Conservation (phyloP, 768 basidiomycete genomes). For the Clitopilus passeckerianus region DNA sequence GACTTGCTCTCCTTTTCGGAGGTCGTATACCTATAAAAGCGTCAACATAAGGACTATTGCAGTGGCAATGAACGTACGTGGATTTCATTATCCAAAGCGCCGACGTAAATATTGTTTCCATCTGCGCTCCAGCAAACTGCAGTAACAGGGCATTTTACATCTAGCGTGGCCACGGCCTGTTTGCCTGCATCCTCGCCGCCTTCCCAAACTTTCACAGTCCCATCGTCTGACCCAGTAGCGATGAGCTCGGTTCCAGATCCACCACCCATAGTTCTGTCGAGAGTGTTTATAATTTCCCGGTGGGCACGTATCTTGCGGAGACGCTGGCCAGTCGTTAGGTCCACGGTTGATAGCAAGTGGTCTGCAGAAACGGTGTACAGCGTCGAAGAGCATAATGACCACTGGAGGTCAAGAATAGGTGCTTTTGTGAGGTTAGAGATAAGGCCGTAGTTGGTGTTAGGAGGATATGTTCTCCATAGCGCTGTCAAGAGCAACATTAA, state of each 20-base stretch:
- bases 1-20: slow-evolving; percentile 79
- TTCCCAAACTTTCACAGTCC: slow-evolving; percentile 89
- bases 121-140: slow-evolving; percentile 91
- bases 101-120: slow-evolving; percentile 85
- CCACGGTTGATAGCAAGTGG: slow-evolving; percentile 70
- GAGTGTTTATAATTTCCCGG: slow-evolving; percentile 82
- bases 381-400: slow-evolving; percentile 69
- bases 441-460: slow-evolving; percentile 90
- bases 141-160: slow-evolving; percentile 87
- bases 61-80: slow-evolving; percentile 47
- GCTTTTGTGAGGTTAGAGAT: slow-evolving; percentile 83
- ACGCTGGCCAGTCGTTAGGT: slow-evolving; percentile 81
- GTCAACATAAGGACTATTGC: not conserved
- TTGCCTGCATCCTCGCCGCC: slow-evolving; percentile 74
- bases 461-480: slow-evolving; percentile 87
- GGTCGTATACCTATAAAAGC: slow-evolving; percentile 71
- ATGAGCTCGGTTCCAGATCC: slow-evolving; percentile 84
- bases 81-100: slow-evolving; percentile 92
- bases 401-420: slow-evolving; percentile 89
- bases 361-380: slow-evolving; percentile 91
- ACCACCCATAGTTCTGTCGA: slow-evolving; percentile 82
- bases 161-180: slow-evolving; percentile 72
- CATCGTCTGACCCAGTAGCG: slow-evolving; percentile 88
- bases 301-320: slow-evolving; percentile 82
- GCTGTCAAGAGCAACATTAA: slow-evolving; percentile 36